phyloP scores from a whole-genome alignment of 768 basidiomycete species.

The Daedalea quercina region DNA sequence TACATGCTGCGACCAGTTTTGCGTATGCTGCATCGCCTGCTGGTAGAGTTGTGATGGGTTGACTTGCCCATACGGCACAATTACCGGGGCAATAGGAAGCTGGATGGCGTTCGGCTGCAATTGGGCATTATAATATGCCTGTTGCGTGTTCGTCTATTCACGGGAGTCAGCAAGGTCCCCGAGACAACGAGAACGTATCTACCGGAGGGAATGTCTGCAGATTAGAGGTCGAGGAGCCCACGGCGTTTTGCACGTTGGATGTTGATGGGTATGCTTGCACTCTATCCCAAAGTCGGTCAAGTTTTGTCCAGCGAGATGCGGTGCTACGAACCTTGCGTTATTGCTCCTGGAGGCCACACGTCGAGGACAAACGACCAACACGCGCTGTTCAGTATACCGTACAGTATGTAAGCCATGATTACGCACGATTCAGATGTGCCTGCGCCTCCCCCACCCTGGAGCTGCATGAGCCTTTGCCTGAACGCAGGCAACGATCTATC shows the following conservation, averaged over 20 bases:
- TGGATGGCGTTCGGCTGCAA: not conserved
- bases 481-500: not conserved
- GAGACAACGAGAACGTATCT: not conserved
- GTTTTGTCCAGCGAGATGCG: too few relatives aligned
- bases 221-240: not conserved
- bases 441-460: not conserved
- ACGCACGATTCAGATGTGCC: too few relatives aligned
- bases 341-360: too few relatives aligned
- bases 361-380: too few relatives aligned
- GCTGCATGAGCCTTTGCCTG: constrained; percentile 1
- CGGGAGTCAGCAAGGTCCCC: not conserved
- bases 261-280: too few relatives aligned
- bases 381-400: too few relatives aligned
- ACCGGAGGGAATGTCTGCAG: not conserved
- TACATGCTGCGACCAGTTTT: not conserved
- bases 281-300: not conserved
- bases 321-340: too few relatives aligned
- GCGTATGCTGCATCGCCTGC: not conserved
- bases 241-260: not conserved
- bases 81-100: not conserved
- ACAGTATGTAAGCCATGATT: too few relatives aligned
- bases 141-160: not conserved
- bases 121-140: not conserved
- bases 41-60: not conserved
- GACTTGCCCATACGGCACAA: not conserved